phyloP scores from a whole-genome alignment of 495 filamentous ascomycete genomes.

The Podospora appendiculata region DNA sequence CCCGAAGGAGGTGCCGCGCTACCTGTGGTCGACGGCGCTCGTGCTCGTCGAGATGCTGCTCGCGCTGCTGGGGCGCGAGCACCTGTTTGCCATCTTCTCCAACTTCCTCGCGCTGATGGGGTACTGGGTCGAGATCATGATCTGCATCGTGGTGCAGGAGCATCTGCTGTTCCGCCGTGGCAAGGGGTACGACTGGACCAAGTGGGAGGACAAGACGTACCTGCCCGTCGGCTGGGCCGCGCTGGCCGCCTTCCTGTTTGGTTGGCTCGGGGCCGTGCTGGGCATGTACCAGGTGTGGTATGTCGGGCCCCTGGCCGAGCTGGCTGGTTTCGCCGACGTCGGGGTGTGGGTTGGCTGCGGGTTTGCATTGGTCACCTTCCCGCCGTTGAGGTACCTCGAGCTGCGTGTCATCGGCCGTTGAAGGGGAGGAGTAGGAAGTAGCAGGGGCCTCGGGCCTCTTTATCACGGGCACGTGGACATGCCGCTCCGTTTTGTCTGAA shows the following conservation, averaged over 20 bases:
- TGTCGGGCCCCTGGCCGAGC: conserved; percentile 50
- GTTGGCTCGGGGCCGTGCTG: conserved; percentile 61
- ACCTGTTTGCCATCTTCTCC: conserved; percentile 57
- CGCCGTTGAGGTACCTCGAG: conserved; percentile 43
- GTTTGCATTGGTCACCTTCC: conserved; percentile 42
- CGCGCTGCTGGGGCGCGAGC: conserved; percentile 53
- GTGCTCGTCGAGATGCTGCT: conserved; percentile 56
- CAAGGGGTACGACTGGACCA: conserved; percentile 50
- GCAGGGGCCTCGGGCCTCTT: too few relatives aligned
- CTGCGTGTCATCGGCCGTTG: conserved; percentile 37
- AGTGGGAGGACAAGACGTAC: conserved; percentile 51
- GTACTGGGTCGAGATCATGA: conserved; percentile 64
- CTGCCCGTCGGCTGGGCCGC: conserved; percentile 58
- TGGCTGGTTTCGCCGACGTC: conserved; percentile 24
- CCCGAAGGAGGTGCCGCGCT: conserved; percentile 49
- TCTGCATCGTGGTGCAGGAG: conserved; percentile 56
- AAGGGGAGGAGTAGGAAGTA: background rate
- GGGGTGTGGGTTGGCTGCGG: conserved; percentile 45
- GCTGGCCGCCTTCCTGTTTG: conserved; percentile 54
- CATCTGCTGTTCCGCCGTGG: conserved; percentile 52
- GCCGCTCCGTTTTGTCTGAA: too few relatives aligned
- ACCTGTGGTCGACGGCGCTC: conserved; percentile 54
- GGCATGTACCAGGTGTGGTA: conserved; percentile 66
- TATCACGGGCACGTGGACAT: too few relatives aligned
- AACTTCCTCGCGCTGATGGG: conserved; percentile 71